Conservation (phyloP, 176 grass and related monocot genomes). For the Secale cereale region DNA sequence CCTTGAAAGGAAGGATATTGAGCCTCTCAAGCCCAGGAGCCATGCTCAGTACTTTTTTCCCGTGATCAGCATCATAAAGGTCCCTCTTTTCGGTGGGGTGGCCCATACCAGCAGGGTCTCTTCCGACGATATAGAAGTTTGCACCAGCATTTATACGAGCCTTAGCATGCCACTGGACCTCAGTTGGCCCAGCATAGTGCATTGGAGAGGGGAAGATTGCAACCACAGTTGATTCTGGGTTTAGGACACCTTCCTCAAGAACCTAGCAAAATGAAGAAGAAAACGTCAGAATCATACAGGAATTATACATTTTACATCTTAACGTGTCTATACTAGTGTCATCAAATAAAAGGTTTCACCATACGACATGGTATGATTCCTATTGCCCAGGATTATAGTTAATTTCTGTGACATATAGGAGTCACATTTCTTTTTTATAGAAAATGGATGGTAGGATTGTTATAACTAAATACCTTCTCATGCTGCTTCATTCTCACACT, state of each 20-base stretch:
- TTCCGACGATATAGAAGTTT: slow-evolving; percentile 98
- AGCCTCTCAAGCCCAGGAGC: slow-evolving; percentile 93
- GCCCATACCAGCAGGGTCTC: slow-evolving; percentile 94
- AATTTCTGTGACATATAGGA: not conserved
- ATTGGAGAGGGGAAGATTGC: slow-evolving; percentile 97
- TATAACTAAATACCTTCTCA: slow-evolving; percentile 65
- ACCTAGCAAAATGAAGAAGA: slow-evolving; percentile 45
- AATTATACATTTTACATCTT: not conserved
- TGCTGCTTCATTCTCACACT: slow-evolving; percentile 97
- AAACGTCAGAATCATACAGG: not conserved
- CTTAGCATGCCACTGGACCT: slow-evolving; percentile 99
- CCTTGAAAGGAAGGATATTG: slow-evolving; percentile 99
- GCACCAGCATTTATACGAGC: slow-evolving; percentile 96
- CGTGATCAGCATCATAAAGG: slow-evolving; percentile 96
- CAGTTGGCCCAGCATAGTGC: slow-evolving; percentile 96
- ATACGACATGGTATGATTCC: not conserved
- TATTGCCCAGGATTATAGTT: not conserved
- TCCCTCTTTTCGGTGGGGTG: slow-evolving; percentile 82
- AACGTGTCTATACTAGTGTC: not conserved
- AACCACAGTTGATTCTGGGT: slow-evolving; percentile 93
- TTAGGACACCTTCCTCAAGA: slow-evolving; percentile 95
- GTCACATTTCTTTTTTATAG: not conserved
- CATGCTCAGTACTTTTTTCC: slow-evolving; percentile 95
- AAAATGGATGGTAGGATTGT: not conserved
- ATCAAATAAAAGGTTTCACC: not conserved